Evolutionary conservation across 345 rosid genomes (phyloP).

Genomic region (Linum trigynum): DNA sequence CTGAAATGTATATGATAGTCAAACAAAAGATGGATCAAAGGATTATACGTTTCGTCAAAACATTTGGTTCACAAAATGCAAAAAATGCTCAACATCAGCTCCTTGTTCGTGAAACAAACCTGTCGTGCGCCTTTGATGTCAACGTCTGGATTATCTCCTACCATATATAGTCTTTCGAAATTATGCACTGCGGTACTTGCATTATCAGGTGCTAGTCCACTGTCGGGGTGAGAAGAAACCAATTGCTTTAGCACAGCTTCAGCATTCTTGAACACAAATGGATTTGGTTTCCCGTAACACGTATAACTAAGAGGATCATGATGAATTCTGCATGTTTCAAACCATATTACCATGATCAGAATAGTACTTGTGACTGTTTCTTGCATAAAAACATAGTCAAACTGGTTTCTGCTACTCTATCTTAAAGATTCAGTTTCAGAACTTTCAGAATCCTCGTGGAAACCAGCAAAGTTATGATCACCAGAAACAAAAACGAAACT

Average conservation of each 20-base stretch:
- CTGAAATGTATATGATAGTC: conserved; percentile 36
- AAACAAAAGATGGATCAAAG: conserved; percentile 22
- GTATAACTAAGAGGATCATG: conserved; percentile 40
- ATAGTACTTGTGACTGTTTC: neutral
- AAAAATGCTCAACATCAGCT: neutral
- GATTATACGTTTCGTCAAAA: conserved; percentile 3
- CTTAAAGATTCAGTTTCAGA: too few species aligned
- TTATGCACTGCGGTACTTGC: conserved; percentile 22
- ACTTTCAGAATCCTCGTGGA: too few species aligned
- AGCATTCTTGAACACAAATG: conserved; percentile 61
- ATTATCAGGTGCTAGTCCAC: neutral
- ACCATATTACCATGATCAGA: neutral
- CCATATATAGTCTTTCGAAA: conserved; percentile 59
- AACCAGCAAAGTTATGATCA: too few species aligned
- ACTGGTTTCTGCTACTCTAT: too few species aligned
- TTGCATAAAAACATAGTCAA: too few species aligned
- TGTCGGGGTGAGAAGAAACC: conserved; percentile 20
- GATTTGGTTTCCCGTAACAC: conserved; percentile 74
- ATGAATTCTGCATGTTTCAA: conserved; percentile 44
- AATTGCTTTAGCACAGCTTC: conserved; percentile 39
- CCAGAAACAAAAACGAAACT: too few species aligned
- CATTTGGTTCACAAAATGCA: conserved; percentile 3
- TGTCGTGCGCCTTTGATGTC: conserved; percentile 61
- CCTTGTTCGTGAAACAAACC: conserved; percentile 29
- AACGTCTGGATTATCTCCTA: conserved; percentile 81